Evolutionary conservation across 805 yeast genomes (phyloP), one percentile per base, ranked within the genome.

Genomic region (Barnettozyma populi): DNA sequence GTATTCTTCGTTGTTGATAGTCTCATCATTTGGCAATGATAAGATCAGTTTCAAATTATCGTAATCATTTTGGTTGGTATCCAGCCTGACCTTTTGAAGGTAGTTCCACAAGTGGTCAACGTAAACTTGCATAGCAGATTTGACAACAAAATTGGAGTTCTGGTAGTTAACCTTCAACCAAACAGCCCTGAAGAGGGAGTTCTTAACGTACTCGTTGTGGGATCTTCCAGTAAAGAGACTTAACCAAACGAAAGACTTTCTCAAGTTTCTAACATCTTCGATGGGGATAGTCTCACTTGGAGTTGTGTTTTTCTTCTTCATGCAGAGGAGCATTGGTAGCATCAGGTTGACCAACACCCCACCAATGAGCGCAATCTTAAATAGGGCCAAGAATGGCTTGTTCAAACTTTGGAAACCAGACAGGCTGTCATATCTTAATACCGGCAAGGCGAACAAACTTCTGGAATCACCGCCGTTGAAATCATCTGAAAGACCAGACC

Each of bases 401-500:
- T 51, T 53, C n/a, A 64, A 37, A 35, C 58, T 48, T 42, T 54
- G 53, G 27, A 63, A 49, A 6, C 64, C 64, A 10, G 66, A 56
- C 4, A 39, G 21, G 25, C 57, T 52, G 41, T 64, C 64, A 42
- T 58, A 65, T 19, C 66, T 61, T 35, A 68, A 56, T n/a, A 67
- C 59, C 10, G 83, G 83, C 39, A 76, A 52, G 0, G 80, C 71
- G 47, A 75, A 67, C 52, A 78, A 62, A 3, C 79, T 75, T 55
- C 71, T 70, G 10, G 67, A 54, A 29, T 64, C 65, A 56, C 68
- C 67, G 49, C 69, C 75, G 48, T 66, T 68, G 43, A 72, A 68
- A 41, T 79, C 84, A 45, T 77, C 78, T 46, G 76, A 69, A 42
- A 80, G 67, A 1, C 84, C 76, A 3, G 84, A 74, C 24, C 87